Conservation (phyloP, 345 rosid species). For the Eutrema heterophyllum region DNA sequence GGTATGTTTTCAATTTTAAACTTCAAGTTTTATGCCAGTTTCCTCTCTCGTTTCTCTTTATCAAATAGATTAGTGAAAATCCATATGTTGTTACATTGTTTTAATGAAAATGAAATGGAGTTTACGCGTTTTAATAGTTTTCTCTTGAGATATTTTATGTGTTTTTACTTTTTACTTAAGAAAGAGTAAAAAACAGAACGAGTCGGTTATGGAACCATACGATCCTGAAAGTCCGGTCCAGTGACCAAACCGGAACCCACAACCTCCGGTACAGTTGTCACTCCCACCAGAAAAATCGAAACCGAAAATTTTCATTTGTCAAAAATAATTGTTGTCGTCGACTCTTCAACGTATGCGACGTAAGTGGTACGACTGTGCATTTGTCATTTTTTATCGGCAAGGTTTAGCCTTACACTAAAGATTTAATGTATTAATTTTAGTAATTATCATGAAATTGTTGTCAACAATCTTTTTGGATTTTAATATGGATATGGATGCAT, state of each 20-base stretch:
- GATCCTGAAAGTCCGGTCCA: neutral
- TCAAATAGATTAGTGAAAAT: too few species aligned
- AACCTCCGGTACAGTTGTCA: conserved; percentile 10
- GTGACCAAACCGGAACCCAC: neutral
- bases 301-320: conserved; percentile 18
- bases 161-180: too few species aligned
- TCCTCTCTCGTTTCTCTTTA: too few species aligned
- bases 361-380: neutral
- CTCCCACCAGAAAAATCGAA: neutral
- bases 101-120: too few species aligned
- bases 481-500: neutral
- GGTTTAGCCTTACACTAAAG: neutral
- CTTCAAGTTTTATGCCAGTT: too few species aligned
- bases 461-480: neutral
- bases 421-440: neutral
- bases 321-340: neutral
- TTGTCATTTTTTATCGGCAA: neutral
- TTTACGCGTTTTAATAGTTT: too few species aligned
- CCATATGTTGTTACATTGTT: too few species aligned
- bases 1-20: too few species aligned
- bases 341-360: conserved; percentile 13
- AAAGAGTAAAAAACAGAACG: too few species aligned
- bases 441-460: neutral
- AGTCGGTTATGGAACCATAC: neutral
- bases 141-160: too few species aligned